Evolutionary conservation across 768 basidiomycete genomes (phyloP).

Genomic region (Russula dissimulans): DNA sequence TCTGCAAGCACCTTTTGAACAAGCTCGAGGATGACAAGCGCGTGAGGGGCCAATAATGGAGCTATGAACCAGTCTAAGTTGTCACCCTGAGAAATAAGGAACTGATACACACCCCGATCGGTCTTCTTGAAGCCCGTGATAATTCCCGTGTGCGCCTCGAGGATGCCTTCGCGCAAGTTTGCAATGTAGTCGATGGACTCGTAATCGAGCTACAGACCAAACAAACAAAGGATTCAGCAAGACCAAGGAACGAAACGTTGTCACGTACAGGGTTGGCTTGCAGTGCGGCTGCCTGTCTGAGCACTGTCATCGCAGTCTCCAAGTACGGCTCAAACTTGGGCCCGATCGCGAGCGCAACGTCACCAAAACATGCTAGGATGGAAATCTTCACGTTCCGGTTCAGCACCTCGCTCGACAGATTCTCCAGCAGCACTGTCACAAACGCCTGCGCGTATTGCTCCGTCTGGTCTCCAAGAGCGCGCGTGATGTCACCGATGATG

Average conservation of each 20-base stretch:
- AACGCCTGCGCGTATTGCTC: constrained; percentile 78
- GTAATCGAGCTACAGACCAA: constrained; percentile 53
- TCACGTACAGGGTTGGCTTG: constrained; percentile 74
- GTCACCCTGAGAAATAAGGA: neutral
- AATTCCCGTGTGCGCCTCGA: constrained; percentile 95
- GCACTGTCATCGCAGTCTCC: constrained; percentile 81
- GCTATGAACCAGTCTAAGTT: constrained; percentile 24
- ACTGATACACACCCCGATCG: constrained; percentile 46
- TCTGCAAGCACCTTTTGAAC: constrained; percentile 67
- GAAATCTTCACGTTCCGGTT: constrained; percentile 94
- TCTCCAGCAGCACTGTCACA: constrained; percentile 88
- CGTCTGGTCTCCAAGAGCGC: constrained; percentile 80
- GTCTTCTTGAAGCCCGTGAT: constrained; percentile 85
- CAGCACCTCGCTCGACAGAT: constrained; percentile 82
- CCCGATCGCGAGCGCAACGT: constrained; percentile 90
- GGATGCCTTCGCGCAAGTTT: constrained; percentile 84
- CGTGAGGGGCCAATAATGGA: constrained; percentile 56
- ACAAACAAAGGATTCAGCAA: constrained; percentile 1
- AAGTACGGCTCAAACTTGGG: constrained; percentile 81
- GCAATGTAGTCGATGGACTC: constrained; percentile 90
- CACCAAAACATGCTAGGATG: constrained; percentile 93
- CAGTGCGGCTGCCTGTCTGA: constrained; percentile 83
- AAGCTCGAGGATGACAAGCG: constrained; percentile 68
- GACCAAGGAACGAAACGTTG: neutral
- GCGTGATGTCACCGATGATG: constrained; percentile 92